Conservation (phyloP, 2,329 filamentous ascomycete species). For the Calycina marina region DNA sequence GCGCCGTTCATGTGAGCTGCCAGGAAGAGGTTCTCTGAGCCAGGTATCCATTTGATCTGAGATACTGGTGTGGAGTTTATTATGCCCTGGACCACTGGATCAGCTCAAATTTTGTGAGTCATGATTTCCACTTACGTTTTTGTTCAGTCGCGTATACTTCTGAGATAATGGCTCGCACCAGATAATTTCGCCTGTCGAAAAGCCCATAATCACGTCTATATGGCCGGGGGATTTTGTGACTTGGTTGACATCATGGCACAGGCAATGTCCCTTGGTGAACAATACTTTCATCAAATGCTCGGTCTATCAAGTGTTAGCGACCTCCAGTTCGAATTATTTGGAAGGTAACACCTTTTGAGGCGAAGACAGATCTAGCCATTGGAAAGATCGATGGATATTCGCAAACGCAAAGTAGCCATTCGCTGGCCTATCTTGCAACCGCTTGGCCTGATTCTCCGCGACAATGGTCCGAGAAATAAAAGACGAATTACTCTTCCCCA, state of each 20-base stretch:
- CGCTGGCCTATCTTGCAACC: constrained; percentile 59
- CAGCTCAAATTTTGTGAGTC: background rate
- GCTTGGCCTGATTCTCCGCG: constrained; percentile 67
- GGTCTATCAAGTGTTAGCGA: constrained; percentile 34
- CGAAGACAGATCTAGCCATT: constrained; percentile 86
- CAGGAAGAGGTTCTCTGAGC: constrained; percentile 84
- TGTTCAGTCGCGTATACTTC: constrained; percentile 89
- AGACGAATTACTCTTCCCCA: constrained; percentile 95
- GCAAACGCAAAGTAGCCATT: constrained; percentile 84
- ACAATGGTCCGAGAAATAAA: constrained; percentile 96
- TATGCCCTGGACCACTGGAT: constrained; percentile 44
- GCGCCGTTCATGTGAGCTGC: constrained; percentile 86
- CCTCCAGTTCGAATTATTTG: constrained; percentile 2
- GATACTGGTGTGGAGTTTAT: constrained; percentile 79
- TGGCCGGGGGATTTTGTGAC: constrained; percentile 67
- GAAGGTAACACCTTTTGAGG: constrained; percentile 40
- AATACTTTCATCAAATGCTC: constrained; percentile 92
- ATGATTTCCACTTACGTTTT: constrained; percentile 51
- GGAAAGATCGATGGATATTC: constrained; percentile 88
- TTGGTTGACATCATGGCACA: constrained; percentile 86
- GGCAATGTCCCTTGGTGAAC: constrained; percentile 89
- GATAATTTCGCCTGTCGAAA: constrained; percentile 90
- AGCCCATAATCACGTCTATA: constrained; percentile 86
- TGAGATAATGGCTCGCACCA: constrained; percentile 98
- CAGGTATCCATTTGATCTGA: constrained; percentile 84